Evolutionary conservation across 257 asterid genomes (phyloP), one percentile per base, ranked within the genome.

Genomic region (Anisodus tanguticus): DNA sequence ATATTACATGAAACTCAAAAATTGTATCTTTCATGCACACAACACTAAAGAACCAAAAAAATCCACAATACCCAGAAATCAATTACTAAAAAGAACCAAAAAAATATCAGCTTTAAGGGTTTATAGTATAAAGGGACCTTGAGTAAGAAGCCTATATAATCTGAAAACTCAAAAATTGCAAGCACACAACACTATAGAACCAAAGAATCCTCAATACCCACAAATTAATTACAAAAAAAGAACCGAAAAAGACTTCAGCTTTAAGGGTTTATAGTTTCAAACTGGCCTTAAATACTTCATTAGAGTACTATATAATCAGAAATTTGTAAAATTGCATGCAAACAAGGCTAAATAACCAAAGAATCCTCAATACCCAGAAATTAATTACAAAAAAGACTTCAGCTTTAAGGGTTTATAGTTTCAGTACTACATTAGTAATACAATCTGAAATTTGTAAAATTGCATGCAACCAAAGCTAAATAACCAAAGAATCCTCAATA

Each of bases 221-320:
- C 3, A 8, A n/a, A 62, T 8, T 17, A 72, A 47, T 72, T 72
- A 2, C 31, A 12, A 9, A 71, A 71, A n/a, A 43, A 43, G 0
- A 43, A 71, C 37, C 26, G 9, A 72, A 47, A 43, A 1, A 71
- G 37, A 11, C 22, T 41, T 45, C 16, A 71, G 58, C 2, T 71
- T 71, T 17, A n/a, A 43, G 16, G 45, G 74, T 67, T 67, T 67
- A 67, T 15, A 35, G 49, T 35, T 67, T 13, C 6, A 5, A 69
- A 66, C 39, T 35, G 5, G 35, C 74, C 98, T 92, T 91, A 92
- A 94, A 93, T 43, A 98, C 93, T 88, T 93, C 97, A 87, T 95
- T 91, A 85, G 97, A 98, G 97, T 94, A 41, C 55, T 49, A 9
- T 6, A 49, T 6, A 49, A 49, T 49, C 55, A 4, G 11, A 4